These are phyloP conservation scores for Suillus weaverae DNA, from an alignment of 768 basidiomycete genomes.

Conservation along the genomic window DNA sequence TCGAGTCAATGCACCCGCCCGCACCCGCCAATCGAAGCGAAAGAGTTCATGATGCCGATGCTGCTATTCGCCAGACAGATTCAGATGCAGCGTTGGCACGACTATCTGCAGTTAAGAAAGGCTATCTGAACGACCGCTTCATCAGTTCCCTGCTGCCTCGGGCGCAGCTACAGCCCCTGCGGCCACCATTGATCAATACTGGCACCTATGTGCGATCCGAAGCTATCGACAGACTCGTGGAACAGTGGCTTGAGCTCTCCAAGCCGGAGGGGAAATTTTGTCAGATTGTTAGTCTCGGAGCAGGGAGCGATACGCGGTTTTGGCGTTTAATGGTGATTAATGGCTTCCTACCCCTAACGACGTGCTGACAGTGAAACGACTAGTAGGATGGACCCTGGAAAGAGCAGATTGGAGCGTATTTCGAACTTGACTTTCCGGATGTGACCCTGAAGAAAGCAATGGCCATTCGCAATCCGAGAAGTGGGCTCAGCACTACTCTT, in stretches of 20 bases:
- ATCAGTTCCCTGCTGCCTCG: slow-evolving; percentile 66
- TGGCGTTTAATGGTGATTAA: slow-evolving; percentile 78
- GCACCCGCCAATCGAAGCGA: slow-evolving; percentile 8
- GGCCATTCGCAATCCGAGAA: slow-evolving; percentile 65
- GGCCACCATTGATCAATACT: slow-evolving; percentile 91
- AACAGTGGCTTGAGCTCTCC: slow-evolving; percentile 57
- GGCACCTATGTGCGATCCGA: slow-evolving; percentile 87
- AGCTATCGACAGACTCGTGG: slow-evolving; percentile 76
- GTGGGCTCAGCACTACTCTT: slow-evolving; percentile 31
- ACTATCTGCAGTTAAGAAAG: slow-evolving; percentile 77
- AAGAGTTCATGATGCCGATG: slow-evolving; percentile 47
- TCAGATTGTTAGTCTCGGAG: slow-evolving; percentile 93
- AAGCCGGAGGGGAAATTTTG: slow-evolving; percentile 45
- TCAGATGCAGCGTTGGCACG: slow-evolving; percentile 82
- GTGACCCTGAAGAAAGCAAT: slow-evolving; percentile 82
- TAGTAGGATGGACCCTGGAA: slow-evolving; percentile 58
- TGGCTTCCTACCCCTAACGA: slow-evolving; percentile 9
- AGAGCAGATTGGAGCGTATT: slow-evolving; percentile 55
- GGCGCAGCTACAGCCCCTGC: slow-evolving; percentile 54
- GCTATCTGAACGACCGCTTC: slow-evolving; percentile 81
- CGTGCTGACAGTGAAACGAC: slow-evolving; percentile 6
- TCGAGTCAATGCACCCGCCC: slow-evolving; percentile 3
- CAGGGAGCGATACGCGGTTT: slow-evolving; percentile 94
- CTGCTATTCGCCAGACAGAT: slow-evolving; percentile 75
- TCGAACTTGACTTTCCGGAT: slow-evolving; percentile 92